These are phyloP conservation scores for Glarea lozoyensis DNA, from an alignment of 495 filamentous ascomycete species.

Conservation along the genomic window DNA sequence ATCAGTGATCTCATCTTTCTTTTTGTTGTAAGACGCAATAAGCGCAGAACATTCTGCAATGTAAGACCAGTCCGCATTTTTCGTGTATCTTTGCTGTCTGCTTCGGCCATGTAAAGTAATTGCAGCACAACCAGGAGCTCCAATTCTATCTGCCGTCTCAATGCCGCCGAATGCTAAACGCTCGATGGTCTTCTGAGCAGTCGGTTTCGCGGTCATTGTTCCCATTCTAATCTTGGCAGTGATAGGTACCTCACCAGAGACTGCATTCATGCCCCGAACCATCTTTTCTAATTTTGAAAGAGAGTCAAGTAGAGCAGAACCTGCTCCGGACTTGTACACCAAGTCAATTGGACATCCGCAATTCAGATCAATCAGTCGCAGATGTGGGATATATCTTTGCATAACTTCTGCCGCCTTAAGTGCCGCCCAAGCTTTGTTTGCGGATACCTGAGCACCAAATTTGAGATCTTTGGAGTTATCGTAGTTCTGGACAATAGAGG, in stretches of 20 bases:
- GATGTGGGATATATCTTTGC: constrained; percentile 61
- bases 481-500: constrained; percentile 57
- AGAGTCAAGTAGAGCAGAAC: constrained; percentile 86
- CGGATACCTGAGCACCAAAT: constrained; percentile 88
- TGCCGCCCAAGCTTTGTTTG: constrained; percentile 79
- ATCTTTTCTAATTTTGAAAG: constrained; percentile 83
- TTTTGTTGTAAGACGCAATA: constrained; percentile 65
- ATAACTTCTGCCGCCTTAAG: constrained; percentile 80
- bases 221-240: constrained; percentile 93
- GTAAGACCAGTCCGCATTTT: constrained; percentile 82
- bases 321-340: constrained; percentile 75
- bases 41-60: constrained; percentile 83
- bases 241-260: constrained; percentile 79
- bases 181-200: constrained; percentile 69
- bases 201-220: constrained; percentile 69
- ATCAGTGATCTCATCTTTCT: constrained; percentile 54
- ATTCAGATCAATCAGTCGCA: constrained; percentile 88
- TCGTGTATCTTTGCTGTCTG: constrained; percentile 89
- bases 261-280: constrained; percentile 86
- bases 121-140: constrained; percentile 74
- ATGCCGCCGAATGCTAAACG: constrained; percentile 70
- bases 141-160: constrained; percentile 52
- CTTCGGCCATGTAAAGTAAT: constrained; percentile 91
- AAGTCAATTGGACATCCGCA: constrained; percentile 96
- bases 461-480: constrained; percentile 73